Conservation (phyloP, 2,329 filamentous ascomycete species). For the Ophiostoma ulmi region DNA sequence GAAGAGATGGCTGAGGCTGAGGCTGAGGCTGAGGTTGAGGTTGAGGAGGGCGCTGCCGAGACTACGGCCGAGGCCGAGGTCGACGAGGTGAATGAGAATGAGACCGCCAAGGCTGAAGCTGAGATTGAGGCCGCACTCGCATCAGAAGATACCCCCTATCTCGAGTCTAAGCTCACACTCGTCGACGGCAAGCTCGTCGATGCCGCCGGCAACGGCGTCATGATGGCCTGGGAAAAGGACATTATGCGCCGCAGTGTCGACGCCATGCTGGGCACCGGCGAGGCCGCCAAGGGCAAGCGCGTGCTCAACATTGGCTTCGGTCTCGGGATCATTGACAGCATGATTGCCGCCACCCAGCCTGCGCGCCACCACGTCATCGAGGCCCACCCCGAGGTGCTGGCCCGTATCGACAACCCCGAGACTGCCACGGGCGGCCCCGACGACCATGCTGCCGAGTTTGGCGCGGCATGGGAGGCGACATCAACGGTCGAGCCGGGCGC, state of each 20-base stretch:
- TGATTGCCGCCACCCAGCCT: constrained; percentile 65
- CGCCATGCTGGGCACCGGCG: constrained; percentile 52
- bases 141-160: constrained; percentile 48
- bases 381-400: constrained; percentile 72
- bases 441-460: constrained; percentile 42
- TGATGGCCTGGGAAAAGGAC: constrained; percentile 89
- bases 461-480: constrained; percentile 49
- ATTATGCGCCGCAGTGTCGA: constrained; percentile 78
- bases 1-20: constrained; percentile 37
- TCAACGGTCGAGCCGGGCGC: constrained; percentile 56
- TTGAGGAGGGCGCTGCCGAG: background rate
- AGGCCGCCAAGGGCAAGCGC: constrained; percentile 48
- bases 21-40: constrained; percentile 35
- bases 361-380: constrained; percentile 77
- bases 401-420: constrained; percentile 52
- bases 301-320: constrained; percentile 85
- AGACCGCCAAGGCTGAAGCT: constrained; percentile 31
- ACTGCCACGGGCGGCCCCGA: constrained; percentile 34
- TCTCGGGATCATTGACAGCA: constrained; percentile 80
- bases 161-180: constrained; percentile 62
- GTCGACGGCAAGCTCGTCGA: constrained; percentile 65
- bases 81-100: constrained; percentile 32
- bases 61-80: constrained; percentile 29
- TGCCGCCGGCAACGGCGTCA: constrained; percentile 72
- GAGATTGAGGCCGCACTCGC: constrained; percentile 37